Conservation (phyloP, 768 basidiomycete genomes). For the Gautieria morchelliformis region DNA sequence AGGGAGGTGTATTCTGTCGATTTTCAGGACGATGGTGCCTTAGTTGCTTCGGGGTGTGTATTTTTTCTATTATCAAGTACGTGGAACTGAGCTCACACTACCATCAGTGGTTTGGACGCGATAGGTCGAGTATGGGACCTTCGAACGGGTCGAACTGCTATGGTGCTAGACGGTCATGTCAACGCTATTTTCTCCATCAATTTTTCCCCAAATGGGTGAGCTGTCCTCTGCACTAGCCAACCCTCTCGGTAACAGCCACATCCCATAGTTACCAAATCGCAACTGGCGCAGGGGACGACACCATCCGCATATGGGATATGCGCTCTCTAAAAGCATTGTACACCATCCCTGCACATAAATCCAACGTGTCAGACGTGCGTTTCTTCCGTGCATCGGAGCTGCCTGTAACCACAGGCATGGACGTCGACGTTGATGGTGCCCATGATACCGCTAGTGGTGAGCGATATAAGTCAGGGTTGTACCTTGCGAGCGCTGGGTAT, state of each 20-base stretch:
- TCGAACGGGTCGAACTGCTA: constrained; percentile 88
- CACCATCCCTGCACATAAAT: constrained; percentile 93
- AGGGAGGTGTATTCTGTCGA: constrained; percentile 95
- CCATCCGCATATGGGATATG: constrained; percentile 98
- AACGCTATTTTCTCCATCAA: constrained; percentile 84
- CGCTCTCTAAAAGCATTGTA: constrained; percentile 86
- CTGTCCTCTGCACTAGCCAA: constrained; percentile 9
- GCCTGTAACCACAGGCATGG: constrained; percentile 24
- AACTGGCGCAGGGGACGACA: constrained; percentile 94
- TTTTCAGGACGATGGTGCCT: constrained; percentile 90
- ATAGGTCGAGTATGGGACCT: constrained; percentile 97
- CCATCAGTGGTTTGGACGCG: constrained; percentile 79
- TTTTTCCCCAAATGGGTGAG: constrained; percentile 94
- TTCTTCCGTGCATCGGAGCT: constrained; percentile 73
- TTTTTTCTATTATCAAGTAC: neutral
- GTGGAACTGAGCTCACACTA: neutral
- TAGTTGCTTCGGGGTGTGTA: constrained; percentile 82
- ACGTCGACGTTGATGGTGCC: constrained; percentile 45
- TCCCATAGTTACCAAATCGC: constrained; percentile 83
- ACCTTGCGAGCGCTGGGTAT: constrained; percentile 89
- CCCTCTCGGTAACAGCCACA: neutral
- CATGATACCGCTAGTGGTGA: neutral
- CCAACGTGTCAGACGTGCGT: constrained; percentile 89
- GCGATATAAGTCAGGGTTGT: constrained; percentile 76
- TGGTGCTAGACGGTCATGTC: constrained; percentile 96